Percentiles rank a stretch among this genome's conserved stretches.
These are phyloP conservation scores for Tuber magnatum DNA, from an alignment of 495 filamentous ascomycete genomes.

Conservation along the genomic window DNA sequence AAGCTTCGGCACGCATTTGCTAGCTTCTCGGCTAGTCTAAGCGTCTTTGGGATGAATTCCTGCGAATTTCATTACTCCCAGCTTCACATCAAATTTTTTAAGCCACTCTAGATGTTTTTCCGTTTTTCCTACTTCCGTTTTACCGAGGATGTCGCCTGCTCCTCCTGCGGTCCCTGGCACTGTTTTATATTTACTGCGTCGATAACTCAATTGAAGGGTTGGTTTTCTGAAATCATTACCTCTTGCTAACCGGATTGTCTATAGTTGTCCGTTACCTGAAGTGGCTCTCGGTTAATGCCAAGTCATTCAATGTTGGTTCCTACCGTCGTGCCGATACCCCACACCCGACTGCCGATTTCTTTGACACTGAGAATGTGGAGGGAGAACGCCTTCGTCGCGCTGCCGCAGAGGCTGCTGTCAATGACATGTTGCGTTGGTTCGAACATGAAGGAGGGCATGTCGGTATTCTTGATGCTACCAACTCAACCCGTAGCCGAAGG, in stretches of 20 bases:
- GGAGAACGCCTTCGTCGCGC: conserved; percentile 81
- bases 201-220: conserved; percentile 11
- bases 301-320: conserved; percentile 92
- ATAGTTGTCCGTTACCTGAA: conserved; percentile 87
- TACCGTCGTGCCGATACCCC: conserved; percentile 84
- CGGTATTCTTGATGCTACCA: conserved; percentile 78
- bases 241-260: conserved; percentile 8
- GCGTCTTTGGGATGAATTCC: not conserved
- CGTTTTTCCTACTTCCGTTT: not conserved
- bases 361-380: conserved; percentile 77
- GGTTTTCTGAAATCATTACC: not conserved
- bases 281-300: conserved; percentile 89
- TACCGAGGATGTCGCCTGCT: not conserved
- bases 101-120: not conserved
- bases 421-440: conserved; percentile 93
- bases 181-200: conserved; percentile 4
- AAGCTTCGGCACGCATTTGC: not conserved
- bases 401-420: conserved; percentile 80
- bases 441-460: conserved; percentile 60
- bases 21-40: not conserved
- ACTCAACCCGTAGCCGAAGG: conserved; percentile 80
- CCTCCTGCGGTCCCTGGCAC: not conserved
- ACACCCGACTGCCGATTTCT: conserved; percentile 82
- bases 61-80: not conserved
- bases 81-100: not conserved